These are phyloP conservation scores for Blastocystis sp. DNA, from an alignment of 352 stramenopile genomes.

Conservation along the genomic window DNA sequence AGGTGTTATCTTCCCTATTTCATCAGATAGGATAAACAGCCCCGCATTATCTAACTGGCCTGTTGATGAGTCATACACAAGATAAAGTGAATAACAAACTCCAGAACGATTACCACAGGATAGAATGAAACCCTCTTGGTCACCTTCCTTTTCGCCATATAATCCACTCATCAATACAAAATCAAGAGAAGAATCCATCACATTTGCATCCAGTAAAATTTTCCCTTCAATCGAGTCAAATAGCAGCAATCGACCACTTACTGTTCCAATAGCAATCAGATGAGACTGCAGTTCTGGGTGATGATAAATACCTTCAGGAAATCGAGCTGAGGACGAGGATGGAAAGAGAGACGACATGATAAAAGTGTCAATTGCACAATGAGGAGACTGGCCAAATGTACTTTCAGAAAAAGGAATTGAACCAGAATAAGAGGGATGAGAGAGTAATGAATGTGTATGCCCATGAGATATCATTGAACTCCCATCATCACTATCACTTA, in stretches of 20 bases:
- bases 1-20: neutral
- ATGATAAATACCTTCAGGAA: neutral
- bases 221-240: conserved; percentile 1
- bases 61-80: neutral
- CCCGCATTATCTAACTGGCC: neutral
- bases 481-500: neutral
- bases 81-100: neutral
- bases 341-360: neutral
- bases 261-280: conserved; percentile 28
- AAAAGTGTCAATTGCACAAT: neutral
- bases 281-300: neutral
- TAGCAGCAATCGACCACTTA: neutral
- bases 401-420: neutral
- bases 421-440: neutral
- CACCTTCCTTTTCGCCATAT: neutral
- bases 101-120: neutral
- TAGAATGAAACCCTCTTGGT: neutral
- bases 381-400: neutral
- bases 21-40: neutral
- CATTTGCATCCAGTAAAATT: conserved; percentile 2
- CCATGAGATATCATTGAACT: neutral
- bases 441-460: neutral
- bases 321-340: neutral
- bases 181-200: conserved; percentile 14
- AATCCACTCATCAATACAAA: neutral